Percentiles rank a stretch among this genome's conserved stretches.
Conservation (phyloP, 768 basidiomycete species). For the Boletus subcaerulescens region DNA sequence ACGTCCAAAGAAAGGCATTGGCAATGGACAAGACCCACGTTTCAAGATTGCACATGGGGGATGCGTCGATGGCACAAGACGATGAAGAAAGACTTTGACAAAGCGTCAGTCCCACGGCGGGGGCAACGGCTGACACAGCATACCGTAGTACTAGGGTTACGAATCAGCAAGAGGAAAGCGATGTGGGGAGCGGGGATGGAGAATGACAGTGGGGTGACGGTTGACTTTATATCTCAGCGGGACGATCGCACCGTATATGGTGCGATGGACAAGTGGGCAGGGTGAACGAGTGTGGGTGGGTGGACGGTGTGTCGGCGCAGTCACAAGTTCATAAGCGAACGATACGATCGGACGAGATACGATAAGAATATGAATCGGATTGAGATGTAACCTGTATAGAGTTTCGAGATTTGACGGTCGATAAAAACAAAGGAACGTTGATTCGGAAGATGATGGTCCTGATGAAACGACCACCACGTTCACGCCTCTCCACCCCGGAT, state of each 20-base stretch:
- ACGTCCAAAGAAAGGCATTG: conserved; percentile 13
- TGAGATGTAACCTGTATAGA: background rate
- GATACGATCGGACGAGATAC: conserved; percentile 33
- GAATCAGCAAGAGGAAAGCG: conserved; percentile 6
- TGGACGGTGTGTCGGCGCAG: conserved; percentile 9
- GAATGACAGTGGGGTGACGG: conserved; percentile 11
- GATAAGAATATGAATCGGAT: conserved; percentile 21
- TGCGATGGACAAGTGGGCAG: conserved; percentile 12
- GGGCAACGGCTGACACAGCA: conserved; percentile 6
- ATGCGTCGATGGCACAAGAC: conserved; percentile 8
- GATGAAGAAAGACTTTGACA: conserved; percentile 6
- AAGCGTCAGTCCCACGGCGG: conserved; percentile 2
- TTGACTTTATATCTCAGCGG: conserved; percentile 32
- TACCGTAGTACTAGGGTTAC: conserved; percentile 10
- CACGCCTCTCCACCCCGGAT: background rate
- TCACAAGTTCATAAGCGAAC: conserved; percentile 32
- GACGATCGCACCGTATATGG: conserved; percentile 15
- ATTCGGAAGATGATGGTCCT: conserved; percentile 8
- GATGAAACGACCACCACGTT: background rate
- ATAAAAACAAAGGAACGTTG: conserved; percentile 11
- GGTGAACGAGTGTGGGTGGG: conserved; percentile 14
- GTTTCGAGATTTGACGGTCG: conserved; percentile 22
- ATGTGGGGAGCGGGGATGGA: conserved; percentile 10
- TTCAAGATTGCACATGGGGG: conserved; percentile 53
- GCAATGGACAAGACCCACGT: conserved; percentile 40